Conservation (phyloP, 2,329 filamentous ascomycete species). For the Fusarium sterilihyphosum region DNA sequence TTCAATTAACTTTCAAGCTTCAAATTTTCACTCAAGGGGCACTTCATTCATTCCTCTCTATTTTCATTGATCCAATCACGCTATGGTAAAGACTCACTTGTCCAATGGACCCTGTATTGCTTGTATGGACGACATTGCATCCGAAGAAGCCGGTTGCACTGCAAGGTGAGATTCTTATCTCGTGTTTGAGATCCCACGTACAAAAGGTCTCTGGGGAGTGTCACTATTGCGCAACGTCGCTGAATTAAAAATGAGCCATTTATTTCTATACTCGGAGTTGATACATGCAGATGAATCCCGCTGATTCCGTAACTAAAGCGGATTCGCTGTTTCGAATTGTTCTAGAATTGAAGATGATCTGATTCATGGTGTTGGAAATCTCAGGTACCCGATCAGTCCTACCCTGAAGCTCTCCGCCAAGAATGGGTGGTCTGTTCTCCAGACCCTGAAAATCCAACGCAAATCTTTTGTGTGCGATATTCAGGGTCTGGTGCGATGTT, state of each 20-base stretch:
- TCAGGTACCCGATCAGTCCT: not conserved
- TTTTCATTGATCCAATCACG: not conserved
- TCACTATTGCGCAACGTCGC: not conserved
- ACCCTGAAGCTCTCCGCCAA: slow-evolving; percentile 9
- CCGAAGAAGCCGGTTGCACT: not conserved
- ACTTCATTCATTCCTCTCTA: not conserved
- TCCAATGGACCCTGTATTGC: not conserved
- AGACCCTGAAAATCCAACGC: slow-evolving; percentile 20
- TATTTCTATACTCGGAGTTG: accelerated
- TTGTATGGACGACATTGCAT: not conserved
- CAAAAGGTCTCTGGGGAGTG: not conserved
- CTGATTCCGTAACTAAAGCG: not conserved
- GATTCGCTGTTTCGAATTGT: not conserved
- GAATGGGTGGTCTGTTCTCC: not conserved
- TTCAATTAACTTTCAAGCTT: slow-evolving; percentile 1
- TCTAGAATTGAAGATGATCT: not conserved
- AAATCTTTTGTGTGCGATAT: not conserved
- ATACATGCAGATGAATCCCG: not conserved
- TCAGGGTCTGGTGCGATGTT: not conserved
- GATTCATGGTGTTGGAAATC: not conserved
- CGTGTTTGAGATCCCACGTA: not conserved
- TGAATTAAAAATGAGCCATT: not conserved
- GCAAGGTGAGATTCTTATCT: not conserved
- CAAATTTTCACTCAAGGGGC: not conserved
- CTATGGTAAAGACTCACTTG: not conserved